Percentiles rank a stretch among this genome's conserved stretches.
phyloP scores from a whole-genome alignment of 2,329 filamentous ascomycete genomes.

The Volutella citrinella region DNA sequence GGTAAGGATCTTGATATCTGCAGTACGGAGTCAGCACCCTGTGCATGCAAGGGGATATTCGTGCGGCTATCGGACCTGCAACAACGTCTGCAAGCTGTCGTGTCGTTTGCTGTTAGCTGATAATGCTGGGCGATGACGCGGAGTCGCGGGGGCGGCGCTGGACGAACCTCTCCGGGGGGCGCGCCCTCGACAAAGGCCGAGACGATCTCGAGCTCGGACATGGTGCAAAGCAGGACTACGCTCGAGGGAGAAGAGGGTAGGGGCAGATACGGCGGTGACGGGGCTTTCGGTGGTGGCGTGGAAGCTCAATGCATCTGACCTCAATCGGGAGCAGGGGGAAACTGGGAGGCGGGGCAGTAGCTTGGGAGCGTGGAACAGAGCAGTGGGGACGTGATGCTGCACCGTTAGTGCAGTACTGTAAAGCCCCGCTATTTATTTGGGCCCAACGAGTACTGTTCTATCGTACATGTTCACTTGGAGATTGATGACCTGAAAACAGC shows the following conservation, averaged over 20 bases:
- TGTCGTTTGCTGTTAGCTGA: conserved; percentile 31
- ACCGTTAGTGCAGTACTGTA: conserved; percentile 12
- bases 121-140: conserved; percentile 15
- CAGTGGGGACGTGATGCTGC: conserved; percentile 6
- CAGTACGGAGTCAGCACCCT: conserved; percentile 17
- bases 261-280: conserved; percentile 3
- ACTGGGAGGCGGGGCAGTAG: conserved; percentile 23
- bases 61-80: conserved; percentile 57
- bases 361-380: conserved; percentile 20
- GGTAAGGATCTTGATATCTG: conserved; percentile 89
- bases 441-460: conserved; percentile 9
- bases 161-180: conserved; percentile 87
- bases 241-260: conserved; percentile 5
- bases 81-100: conserved; percentile 80
- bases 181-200: conserved; percentile 91
- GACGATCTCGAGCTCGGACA: conserved; percentile 45
- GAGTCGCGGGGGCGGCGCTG: conserved; percentile 11
- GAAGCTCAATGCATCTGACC: conserved; percentile 18
- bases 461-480: conserved; percentile 1
- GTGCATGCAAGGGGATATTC: conserved; percentile 1
- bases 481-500: too few relatives aligned
- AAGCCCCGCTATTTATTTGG: not conserved
- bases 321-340: conserved; percentile 13
- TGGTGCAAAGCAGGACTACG: conserved; percentile 16
- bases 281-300: conserved; percentile 13